Evolutionary conservation across 768 basidiomycete species (phyloP), one percentile per base, ranked within the genome.

Genomic region (Boletus coccyginus): DNA sequence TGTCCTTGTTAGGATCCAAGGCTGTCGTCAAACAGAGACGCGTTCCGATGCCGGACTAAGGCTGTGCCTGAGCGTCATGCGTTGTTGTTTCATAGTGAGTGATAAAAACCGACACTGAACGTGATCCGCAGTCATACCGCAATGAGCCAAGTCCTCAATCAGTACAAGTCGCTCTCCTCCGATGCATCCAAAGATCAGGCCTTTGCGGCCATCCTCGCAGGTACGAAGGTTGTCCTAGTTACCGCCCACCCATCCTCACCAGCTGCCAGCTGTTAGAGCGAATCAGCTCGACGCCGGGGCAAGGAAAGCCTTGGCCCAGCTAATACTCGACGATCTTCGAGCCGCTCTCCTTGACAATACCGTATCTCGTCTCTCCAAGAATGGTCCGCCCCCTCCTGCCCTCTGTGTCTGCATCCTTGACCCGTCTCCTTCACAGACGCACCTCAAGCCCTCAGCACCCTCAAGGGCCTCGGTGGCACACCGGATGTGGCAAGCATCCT

Each of bases 401-500:
- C n/a, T 24, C 24, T 9, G 8, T 45, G 17, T 10, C 12, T 24
- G 6, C 31, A 1, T 14, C 33, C n/a, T n/a, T 45, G 33, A 58
- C 40, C 10, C 21, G 44, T 43, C 48, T 46, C 46, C 46, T 12
- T 40, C 49, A 16, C 66, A 94, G 92, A 92, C 68, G 81, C 83
- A 32, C 75, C 82, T 3, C 79, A 76, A 35, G 91, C 89, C 16
- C 74, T 94, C 3, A 72, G 83, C 44, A 83, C 88, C 1, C 68
- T 94, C 55, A 94, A 94, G 71, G 81, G 81, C 9, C 79, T 94
- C 4, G 91, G 87, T 14, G 86, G 85, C 63, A 81, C 85, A 50
- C 85, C 82, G 0, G 73, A 83, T 5, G 88, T 88, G 16, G 91
- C 93, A 6, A 72, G 76, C 49, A 74, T 85, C 50, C 76, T 92